These are phyloP conservation scores for Ramularia collo-cygni DNA, from an alignment of 2,329 filamentous ascomycete species.

Conservation along the genomic window DNA sequence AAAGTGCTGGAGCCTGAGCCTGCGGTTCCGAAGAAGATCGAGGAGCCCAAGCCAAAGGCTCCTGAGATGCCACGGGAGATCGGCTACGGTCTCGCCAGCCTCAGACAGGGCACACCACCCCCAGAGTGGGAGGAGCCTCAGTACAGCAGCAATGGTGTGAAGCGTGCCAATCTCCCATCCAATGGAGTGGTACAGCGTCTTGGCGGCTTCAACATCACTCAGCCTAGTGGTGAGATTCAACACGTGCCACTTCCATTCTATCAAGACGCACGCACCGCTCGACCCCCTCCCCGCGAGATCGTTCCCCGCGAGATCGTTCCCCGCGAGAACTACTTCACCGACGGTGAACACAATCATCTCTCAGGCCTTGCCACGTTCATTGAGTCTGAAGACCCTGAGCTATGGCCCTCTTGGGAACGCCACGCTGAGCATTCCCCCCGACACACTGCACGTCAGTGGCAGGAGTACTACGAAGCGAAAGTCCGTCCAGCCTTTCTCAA, in stretches of 20 bases:
- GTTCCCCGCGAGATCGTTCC: background rate
- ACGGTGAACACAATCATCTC: constrained; percentile 17
- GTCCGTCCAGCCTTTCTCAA: constrained; percentile 16
- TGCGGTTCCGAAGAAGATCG: no score
- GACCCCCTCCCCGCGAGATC: no score
- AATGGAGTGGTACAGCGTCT: background rate
- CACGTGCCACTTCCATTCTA: constrained; percentile 3
- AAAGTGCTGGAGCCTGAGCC: no score
- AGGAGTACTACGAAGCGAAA: constrained; percentile 18
- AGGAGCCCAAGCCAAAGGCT: background rate
- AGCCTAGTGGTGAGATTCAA: constrained; percentile 4
- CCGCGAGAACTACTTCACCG: background rate
- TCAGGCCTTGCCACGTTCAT: constrained; percentile 16
- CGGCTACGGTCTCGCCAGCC: constrained; percentile 4
- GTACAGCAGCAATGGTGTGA: background rate
- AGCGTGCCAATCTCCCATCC: background rate
- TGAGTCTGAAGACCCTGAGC: constrained; percentile 14
- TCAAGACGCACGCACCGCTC: background rate
- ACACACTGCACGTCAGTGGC: constrained; percentile 17
- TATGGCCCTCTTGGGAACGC: background rate
- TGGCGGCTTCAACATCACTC: constrained; percentile 6
- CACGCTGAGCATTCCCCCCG: constrained; percentile 6
- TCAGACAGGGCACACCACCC: constrained; percentile 1
- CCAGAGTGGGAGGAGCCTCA: background rate
- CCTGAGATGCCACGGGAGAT: background rate